Evolutionary conservation across 2,329 filamentous ascomycete genomes (phyloP), one percentile per base, ranked within the genome.

Genomic region (Fusarium illudens): DNA sequence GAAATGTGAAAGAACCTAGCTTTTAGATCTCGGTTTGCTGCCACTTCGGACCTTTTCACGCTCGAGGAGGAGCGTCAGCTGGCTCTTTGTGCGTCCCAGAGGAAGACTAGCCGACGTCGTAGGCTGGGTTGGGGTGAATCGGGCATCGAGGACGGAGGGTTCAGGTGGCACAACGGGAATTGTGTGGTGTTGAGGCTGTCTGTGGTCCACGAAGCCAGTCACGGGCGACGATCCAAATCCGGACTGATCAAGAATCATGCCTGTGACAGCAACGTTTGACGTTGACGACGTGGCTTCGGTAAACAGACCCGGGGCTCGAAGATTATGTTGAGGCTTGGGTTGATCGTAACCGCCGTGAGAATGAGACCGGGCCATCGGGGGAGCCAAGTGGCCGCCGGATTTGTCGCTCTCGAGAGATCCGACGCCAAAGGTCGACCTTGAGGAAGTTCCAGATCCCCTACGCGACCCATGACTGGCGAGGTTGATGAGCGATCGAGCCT

Each of bases 1-100:
- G 54, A 52, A 56, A 61, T 59, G 57, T 46, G 54, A 29, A 58
- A 46, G 44, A 27, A 46, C 63, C 71, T 74, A 78, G 60, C 64
- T 71, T 60, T 67, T 76, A 29, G 68, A 67, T 56, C 71, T 67
- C 17, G 69, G 37, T 54, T 76, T 75, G 17, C 76, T 75, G 17
- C 70, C 70, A 36, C 64, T 73, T 49, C 78, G 75, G 13, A 75
- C 77, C 68, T 82, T 85, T 64, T 86, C 85, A 33, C 84, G 82
- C 68, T 88, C 85, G 19, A 89, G 78, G 1, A 90, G 78, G 4
- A 89, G 77, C 10, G 84, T 85, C 27, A 90, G 78, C 72, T 89
- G 86, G 69, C 87, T 89, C 75, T 84, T 87, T n/a, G 86, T 85
- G 60, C 86, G 80, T n/a, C 81, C 86, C 50, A 89, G 77, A 4